These are phyloP conservation scores for Starmera caribaea DNA, from an alignment of 805 yeast genomes.

Conservation along the genomic window DNA sequence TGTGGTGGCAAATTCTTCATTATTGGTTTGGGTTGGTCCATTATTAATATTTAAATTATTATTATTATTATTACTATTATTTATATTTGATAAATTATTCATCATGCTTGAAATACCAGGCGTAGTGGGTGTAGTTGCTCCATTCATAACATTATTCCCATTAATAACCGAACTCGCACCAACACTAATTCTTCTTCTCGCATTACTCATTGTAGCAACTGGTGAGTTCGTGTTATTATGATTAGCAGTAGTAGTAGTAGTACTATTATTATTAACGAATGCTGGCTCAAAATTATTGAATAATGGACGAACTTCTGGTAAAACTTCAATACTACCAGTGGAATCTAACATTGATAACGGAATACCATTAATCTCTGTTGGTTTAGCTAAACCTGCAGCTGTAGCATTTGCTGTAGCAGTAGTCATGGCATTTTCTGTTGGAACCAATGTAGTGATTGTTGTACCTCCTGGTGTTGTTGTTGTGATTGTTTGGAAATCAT, in stretches of 20 bases:
- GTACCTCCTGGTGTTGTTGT: slow-evolving; percentile 91
- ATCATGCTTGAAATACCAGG: too few species aligned
- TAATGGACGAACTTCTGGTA: slow-evolving; percentile 10
- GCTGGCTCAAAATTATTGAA: slow-evolving; percentile 2
- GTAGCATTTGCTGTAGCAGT: slow-evolving; percentile 49
- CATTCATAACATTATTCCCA: too few species aligned
- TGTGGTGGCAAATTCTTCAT: not conserved
- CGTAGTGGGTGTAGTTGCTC: too few species aligned
- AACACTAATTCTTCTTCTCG: too few species aligned
- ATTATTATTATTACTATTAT: too few species aligned
- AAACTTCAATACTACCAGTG: slow-evolving; percentile 50
- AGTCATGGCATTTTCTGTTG: slow-evolving; percentile 67
- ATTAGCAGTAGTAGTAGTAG: too few species aligned
- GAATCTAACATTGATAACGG: slow-evolving; percentile 68
- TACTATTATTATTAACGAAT: slow-evolving; percentile 4
- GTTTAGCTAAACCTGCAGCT: slow-evolving; percentile 44
- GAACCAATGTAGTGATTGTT: slow-evolving; percentile 79
- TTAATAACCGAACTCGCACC: too few species aligned
- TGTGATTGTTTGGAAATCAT: slow-evolving; percentile 76
- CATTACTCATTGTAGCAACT: too few species aligned
- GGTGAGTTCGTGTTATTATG: not conserved
- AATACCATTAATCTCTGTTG: slow-evolving; percentile 57
- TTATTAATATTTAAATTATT: not conserved
- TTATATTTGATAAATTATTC: too few species aligned
- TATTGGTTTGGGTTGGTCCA: not conserved